Evolutionary conservation across 1,284 basidiomycete genomes (phyloP).

Genomic region (Fomitopsis schrenkii): DNA sequence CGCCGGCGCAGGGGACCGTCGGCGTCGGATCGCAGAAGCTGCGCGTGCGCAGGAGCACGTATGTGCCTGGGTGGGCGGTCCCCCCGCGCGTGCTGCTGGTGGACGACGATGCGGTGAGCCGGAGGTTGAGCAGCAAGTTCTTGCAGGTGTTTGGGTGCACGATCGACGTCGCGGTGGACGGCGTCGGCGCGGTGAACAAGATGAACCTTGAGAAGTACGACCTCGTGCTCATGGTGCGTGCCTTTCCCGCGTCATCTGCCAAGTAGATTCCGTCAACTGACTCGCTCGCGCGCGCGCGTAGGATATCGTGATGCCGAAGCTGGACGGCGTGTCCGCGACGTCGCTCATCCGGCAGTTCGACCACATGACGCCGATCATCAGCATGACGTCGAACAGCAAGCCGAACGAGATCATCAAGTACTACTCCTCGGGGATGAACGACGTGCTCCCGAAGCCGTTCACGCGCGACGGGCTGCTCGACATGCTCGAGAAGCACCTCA

Average conservation of each 20-base stretch:
- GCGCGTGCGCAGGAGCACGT: conserved; percentile 68
- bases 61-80: conserved; percentile 87
- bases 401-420: conserved; percentile 93
- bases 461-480: conserved; percentile 87
- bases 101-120: conserved; percentile 91
- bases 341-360: conserved; percentile 94
- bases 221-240: conserved; percentile 85
- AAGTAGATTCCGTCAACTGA: not conserved
- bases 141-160: conserved; percentile 94
- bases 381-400: conserved; percentile 93
- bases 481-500: conserved; percentile 96
- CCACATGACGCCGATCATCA: conserved; percentile 92
- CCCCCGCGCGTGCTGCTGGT: conserved; percentile 87
- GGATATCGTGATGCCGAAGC: conserved; percentile 95
- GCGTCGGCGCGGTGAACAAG: conserved; percentile 90
- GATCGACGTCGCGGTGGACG: conserved; percentile 93
- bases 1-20: conserved; percentile 1
- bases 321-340: conserved; percentile 89
- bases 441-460: conserved; percentile 96
- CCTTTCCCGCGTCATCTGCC: conserved; percentile 3
- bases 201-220: conserved; percentile 97
- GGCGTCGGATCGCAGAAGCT: conserved; percentile 39
- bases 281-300: conserved; percentile 22
- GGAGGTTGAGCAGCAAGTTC: conserved; percentile 89
- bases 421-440: conserved; percentile 92